These are phyloP conservation scores for Rhynchospora breviuscula DNA, from an alignment of 176 grass and related monocot species.

Conservation along the genomic window DNA sequence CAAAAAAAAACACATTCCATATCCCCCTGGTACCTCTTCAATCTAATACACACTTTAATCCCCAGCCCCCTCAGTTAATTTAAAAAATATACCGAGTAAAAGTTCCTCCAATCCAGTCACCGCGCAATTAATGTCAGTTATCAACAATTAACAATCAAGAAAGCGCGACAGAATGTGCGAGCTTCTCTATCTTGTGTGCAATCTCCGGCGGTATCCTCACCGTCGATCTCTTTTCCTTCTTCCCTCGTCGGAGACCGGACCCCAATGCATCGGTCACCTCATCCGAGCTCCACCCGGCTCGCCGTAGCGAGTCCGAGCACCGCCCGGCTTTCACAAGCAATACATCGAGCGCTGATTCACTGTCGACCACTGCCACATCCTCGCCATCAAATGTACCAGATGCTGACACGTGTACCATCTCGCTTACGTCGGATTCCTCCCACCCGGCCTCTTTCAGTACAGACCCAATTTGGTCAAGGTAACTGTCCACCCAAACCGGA, in stretches of 20 bases:
- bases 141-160: slow-evolving; percentile 22
- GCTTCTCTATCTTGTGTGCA: slow-evolving; percentile 61
- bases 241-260: slow-evolving; percentile 36
- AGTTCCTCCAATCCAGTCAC: slow-evolving; percentile 13
- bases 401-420: slow-evolving; percentile 59
- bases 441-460: slow-evolving; percentile 73
- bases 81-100: slow-evolving; percentile 16
- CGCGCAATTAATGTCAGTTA: background rate
- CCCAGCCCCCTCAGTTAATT: background rate
- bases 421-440: slow-evolving; percentile 73
- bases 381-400: slow-evolving; percentile 67
- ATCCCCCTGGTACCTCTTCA: background rate
- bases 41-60: background rate
- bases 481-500: slow-evolving; percentile 69
- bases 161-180: slow-evolving; percentile 45
- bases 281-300: slow-evolving; percentile 85
- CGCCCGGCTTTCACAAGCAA: slow-evolving; percentile 60
- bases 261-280: slow-evolving; percentile 83
- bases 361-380: slow-evolving; percentile 31
- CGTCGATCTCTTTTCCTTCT: slow-evolving; percentile 1
- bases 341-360: slow-evolving; percentile 57
- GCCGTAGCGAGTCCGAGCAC: slow-evolving; percentile 76
- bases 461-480: slow-evolving; percentile 68
- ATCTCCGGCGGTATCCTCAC: slow-evolving; percentile 66
- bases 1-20: slow-evolving; percentile 31